Percentiles rank a stretch among this genome's conserved stretches.
Conservation (phyloP, 768 basidiomycete species). For the Cystofilobasidium bisporidii region DNA sequence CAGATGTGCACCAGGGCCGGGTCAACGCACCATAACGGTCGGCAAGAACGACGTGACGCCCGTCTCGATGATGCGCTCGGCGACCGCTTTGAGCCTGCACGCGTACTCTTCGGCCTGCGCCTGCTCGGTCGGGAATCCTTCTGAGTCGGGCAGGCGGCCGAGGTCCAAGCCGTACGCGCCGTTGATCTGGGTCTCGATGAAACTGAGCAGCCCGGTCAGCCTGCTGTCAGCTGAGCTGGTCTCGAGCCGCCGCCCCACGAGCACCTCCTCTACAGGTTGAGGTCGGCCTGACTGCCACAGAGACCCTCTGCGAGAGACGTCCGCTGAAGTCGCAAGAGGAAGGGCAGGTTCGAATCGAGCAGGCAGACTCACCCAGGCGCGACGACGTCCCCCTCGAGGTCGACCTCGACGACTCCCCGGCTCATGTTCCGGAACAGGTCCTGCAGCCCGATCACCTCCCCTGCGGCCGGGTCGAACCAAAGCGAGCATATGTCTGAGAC, state of each 20-base stretch:
- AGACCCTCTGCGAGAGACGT: too few relatives aligned
- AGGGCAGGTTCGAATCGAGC: too few relatives aligned
- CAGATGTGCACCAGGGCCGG: not conserved
- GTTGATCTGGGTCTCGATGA: slow-evolving; percentile 77
- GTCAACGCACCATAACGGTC: slow-evolving; percentile 30
- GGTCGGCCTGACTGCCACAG: too few relatives aligned
- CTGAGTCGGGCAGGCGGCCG: slow-evolving; percentile 2
- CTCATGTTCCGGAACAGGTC: slow-evolving; percentile 1
- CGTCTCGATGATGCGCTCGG: slow-evolving; percentile 69
- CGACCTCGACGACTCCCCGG: not conserved
- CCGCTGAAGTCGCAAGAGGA: too few relatives aligned
- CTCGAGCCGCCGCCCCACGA: too few relatives aligned
- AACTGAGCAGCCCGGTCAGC: not conserved
- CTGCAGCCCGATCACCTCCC: slow-evolving; percentile 6
- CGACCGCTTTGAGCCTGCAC: slow-evolving; percentile 58
- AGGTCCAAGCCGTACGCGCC: slow-evolving; percentile 84
- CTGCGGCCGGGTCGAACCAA: slow-evolving; percentile 16
- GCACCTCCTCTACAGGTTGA: too few relatives aligned
- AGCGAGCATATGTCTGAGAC: not conserved
- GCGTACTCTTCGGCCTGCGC: slow-evolving; percentile 45
- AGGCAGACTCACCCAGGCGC: slow-evolving; percentile 24
- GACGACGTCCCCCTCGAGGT: slow-evolving; percentile 16
- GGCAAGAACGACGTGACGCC: slow-evolving; percentile 74
- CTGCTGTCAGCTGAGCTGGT: too few relatives aligned
- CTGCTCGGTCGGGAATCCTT: slow-evolving; percentile 29